Evolutionary conservation across 2,329 filamentous ascomycete species (phyloP).

Genomic region (Elsinoe ampelina): DNA sequence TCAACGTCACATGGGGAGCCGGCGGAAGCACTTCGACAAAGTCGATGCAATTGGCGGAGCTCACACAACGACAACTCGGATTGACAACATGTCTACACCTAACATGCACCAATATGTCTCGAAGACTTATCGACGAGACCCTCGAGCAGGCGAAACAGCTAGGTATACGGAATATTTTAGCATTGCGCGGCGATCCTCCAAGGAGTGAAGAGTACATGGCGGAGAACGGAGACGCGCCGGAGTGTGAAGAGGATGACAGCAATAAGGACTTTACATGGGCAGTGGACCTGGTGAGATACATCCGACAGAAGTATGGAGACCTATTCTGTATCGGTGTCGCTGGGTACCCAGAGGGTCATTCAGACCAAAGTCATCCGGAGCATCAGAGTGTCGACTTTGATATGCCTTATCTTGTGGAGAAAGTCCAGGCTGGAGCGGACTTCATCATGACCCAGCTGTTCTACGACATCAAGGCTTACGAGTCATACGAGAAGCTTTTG

Average conservation of each 20-base stretch:
- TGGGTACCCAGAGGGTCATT: conserved; percentile 89
- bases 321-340: conserved; percentile 96
- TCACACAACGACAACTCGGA: conserved; percentile 84
- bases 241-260: conserved; percentile 51
- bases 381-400: conserved; percentile 58
- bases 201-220: conserved; percentile 78
- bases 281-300: conserved; percentile 80
- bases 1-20: conserved; percentile 96
- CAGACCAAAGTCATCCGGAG: conserved; percentile 82
- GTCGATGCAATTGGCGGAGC: conserved; percentile 86
- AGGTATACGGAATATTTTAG: conserved; percentile 88
- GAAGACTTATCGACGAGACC: conserved; percentile 73
- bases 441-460: conserved; percentile 99
- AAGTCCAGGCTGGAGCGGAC: conserved; percentile 82
- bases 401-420: conserved; percentile 80
- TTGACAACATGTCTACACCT: conserved; percentile 92
- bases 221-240: conserved; percentile 38
- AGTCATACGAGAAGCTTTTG: conserved; percentile 65
- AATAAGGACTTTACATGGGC: conserved; percentile 82
- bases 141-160: conserved; percentile 83
- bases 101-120: conserved; percentile 97
- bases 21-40: conserved; percentile 86
- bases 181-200: conserved; percentile 83
- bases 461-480: conserved; percentile 79
- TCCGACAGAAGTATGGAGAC: conserved; percentile 73